Evolutionary conservation across 495 filamentous ascomycete species (phyloP).

Genomic region (Pyrenopolyporus hunteri): DNA sequence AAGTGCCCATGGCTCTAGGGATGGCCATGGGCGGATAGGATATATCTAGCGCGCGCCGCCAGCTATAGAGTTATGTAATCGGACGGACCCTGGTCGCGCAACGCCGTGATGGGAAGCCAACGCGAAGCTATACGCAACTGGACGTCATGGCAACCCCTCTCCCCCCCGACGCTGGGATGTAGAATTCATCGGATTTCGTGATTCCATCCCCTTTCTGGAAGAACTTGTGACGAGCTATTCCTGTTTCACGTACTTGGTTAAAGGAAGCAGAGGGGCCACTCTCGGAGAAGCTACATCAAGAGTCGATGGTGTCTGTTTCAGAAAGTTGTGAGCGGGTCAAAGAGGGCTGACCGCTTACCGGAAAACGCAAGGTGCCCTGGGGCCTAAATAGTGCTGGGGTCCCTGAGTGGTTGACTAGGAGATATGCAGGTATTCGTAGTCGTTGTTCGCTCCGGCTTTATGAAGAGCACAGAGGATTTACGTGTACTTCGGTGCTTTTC

Average conservation of each 20-base stretch:
- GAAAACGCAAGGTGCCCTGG: conserved; percentile 25
- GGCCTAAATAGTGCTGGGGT: background rate
- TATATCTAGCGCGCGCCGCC: no score
- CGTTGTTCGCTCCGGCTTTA: conserved; percentile 10
- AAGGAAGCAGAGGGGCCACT: conserved; percentile 23
- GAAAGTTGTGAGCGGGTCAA: conserved; percentile 17
- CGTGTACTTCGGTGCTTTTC: conserved; percentile 32
- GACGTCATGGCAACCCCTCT: conserved; percentile 19
- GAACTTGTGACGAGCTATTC: conserved; percentile 37
- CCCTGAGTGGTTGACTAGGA: background rate
- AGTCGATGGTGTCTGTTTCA: conserved; percentile 34
- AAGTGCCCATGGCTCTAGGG: conserved; percentile 18
- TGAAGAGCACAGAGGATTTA: conserved; percentile 13
- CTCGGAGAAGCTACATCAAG: conserved; percentile 20
- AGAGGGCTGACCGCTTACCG: conserved; percentile 25
- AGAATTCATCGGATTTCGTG: conserved; percentile 28
- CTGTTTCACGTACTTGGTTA: conserved; percentile 35
- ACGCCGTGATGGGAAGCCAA: conserved; percentile 1
- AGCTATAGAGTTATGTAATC: no score
- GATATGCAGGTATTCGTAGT: background rate
- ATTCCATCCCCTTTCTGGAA: conserved; percentile 38
- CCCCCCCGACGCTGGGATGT: background rate
- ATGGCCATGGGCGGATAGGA: conserved; percentile 25
- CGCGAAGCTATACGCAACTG: conserved; percentile 9
- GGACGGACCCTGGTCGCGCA: conserved; percentile 1